Percentiles rank a stretch among this genome's conserved stretches.
phyloP scores from a whole-genome alignment of 352 stramenopile genomes.

The Globisporangium paddicum region DNA sequence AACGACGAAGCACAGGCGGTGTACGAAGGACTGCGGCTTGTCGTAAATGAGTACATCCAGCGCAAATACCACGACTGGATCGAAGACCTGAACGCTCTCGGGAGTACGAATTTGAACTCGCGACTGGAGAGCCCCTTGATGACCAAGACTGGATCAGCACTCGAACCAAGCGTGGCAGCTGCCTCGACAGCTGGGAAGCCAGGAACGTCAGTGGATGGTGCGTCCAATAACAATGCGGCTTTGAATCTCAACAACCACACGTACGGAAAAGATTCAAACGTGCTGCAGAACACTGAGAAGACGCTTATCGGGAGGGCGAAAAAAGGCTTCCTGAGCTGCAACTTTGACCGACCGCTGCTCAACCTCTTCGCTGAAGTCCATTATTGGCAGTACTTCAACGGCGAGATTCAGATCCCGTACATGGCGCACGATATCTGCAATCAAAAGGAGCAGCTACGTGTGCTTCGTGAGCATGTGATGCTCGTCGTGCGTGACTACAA shows the following conservation, averaged over 20 bases:
- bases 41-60: conserved; percentile 89
- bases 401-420: conserved; percentile 94
- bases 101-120: conserved; percentile 73
- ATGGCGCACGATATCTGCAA: conserved; percentile 95
- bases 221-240: neutral
- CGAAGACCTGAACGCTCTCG: conserved; percentile 77
- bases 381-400: conserved; percentile 90
- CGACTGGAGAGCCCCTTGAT: conserved; percentile 84
- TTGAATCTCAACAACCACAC: conserved; percentile 33
- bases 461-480: conserved; percentile 93
- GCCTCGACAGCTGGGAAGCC: conserved; percentile 7
- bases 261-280: conserved; percentile 48
- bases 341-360: conserved; percentile 92
- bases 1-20: conserved; percentile 72
- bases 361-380: conserved; percentile 92
- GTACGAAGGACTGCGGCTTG: conserved; percentile 70
- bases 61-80: conserved; percentile 91
- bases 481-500: conserved; percentile 95
- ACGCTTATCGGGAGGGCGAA: conserved; percentile 75
- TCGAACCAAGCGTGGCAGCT: conserved; percentile 4
- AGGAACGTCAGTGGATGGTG: neutral
- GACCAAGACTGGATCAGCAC: conserved; percentile 57
- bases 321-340: conserved; percentile 89
- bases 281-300: conserved; percentile 74
- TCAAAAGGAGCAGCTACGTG: conserved; percentile 88